phyloP scores from a whole-genome alignment of 768 basidiomycete genomes.

The Lactifluus piperatus region DNA sequence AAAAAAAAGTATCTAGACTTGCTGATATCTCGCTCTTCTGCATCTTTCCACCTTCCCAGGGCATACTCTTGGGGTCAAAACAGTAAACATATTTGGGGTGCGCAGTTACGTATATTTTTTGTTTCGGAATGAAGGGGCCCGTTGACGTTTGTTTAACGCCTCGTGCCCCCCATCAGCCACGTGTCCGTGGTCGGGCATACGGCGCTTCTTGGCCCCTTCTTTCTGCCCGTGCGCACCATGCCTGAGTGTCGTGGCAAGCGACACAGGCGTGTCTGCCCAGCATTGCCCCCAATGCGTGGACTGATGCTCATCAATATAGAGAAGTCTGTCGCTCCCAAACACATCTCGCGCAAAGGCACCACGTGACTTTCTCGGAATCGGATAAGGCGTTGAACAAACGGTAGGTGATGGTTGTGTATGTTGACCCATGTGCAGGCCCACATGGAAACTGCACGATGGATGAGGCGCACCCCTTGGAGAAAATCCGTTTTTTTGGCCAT shows the following conservation, averaged over 20 bases:
- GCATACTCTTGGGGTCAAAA: not conserved
- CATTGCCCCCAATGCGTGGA: too few species aligned
- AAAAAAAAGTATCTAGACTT: not conserved
- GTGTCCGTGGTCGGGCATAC: slow-evolving; percentile 2
- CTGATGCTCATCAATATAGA: too few species aligned
- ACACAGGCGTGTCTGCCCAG: not conserved
- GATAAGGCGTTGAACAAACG: too few species aligned
- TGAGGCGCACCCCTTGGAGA: too few species aligned
- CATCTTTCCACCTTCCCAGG: not conserved
- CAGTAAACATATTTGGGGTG: not conserved
- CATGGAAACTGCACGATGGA: too few species aligned
- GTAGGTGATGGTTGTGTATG: too few species aligned
- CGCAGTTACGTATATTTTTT: not conserved
- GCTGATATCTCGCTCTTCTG: not conserved
- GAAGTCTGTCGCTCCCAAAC: too few species aligned
- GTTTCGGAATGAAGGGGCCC: not conserved
- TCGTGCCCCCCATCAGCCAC: slow-evolving; percentile 14
- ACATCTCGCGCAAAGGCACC: too few species aligned
- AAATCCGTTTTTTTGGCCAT: too few species aligned
- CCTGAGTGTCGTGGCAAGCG: not conserved
- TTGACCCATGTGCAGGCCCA: too few species aligned
- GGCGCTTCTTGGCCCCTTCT: not conserved
- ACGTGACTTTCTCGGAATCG: too few species aligned
- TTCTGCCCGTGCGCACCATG: not conserved
- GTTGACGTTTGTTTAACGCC: slow-evolving; percentile 2